Evolutionary conservation across 2,329 filamentous ascomycete genomes (phyloP).

Genomic region (Aspergillus fumigatus): DNA sequence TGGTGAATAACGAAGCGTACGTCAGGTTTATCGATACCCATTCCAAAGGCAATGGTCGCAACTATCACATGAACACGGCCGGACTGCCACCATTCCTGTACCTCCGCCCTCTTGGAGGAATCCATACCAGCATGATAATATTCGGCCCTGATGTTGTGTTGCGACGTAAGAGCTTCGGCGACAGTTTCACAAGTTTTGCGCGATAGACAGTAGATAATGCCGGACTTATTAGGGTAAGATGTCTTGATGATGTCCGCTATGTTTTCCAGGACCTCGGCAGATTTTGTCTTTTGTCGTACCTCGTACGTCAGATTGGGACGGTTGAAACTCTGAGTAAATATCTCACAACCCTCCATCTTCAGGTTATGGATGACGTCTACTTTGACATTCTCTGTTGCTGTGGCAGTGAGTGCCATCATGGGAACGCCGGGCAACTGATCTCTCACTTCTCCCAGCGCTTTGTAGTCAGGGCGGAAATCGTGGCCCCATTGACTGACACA

Average conservation of each 20-base stretch:
- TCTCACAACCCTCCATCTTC: constrained; percentile 70
- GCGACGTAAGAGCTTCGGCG: constrained; percentile 60
- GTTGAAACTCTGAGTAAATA: constrained; percentile 93
- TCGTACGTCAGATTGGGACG: constrained; percentile 91
- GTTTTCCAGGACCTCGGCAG: constrained; percentile 48
- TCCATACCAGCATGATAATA: constrained; percentile 84
- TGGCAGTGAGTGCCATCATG: constrained; percentile 91
- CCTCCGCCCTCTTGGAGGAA: constrained; percentile 59
- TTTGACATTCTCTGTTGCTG: constrained; percentile 89
- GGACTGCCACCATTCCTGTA: constrained; percentile 79
- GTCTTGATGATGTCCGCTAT: constrained; percentile 60
- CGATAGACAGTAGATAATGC: constrained; percentile 91
- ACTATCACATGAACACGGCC: constrained; percentile 83
- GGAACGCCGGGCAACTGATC: constrained; percentile 71
- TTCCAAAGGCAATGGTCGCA: constrained; percentile 96
- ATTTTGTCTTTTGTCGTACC: constrained; percentile 66
- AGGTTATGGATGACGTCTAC: constrained; percentile 88
- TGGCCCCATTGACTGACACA: constrained; percentile 99
- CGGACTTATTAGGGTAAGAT: constrained; percentile 67
- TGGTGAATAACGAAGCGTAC: constrained; percentile 96
- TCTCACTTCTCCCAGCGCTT: constrained; percentile 72
- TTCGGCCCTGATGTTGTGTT: constrained; percentile 64
- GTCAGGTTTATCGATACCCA: constrained; percentile 99
- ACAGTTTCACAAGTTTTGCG: constrained; percentile 77
- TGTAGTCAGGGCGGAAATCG: constrained; percentile 96